Conservation (phyloP, 768 basidiomycete genomes). For the Amanita brunnescens region DNA sequence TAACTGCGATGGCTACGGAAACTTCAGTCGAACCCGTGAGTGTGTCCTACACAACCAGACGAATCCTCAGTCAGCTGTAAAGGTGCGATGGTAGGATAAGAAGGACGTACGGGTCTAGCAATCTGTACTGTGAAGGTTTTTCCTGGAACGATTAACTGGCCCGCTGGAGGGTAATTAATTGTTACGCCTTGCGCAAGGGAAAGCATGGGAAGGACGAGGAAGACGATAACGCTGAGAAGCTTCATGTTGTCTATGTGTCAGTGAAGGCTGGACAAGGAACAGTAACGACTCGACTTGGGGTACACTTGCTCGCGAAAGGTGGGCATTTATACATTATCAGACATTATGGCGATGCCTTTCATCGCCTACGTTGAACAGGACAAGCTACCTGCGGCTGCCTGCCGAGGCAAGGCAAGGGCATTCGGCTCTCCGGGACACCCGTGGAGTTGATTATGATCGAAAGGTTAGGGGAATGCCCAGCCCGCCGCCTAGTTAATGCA, state of each 20-base stretch:
- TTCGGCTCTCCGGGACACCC: too few species aligned
- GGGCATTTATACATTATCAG: too few species aligned
- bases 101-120: constrained; percentile 25
- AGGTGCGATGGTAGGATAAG: background rate
- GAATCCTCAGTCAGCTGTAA: background rate
- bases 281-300: too few species aligned
- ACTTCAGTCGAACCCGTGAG: constrained; percentile 34
- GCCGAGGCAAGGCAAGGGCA: too few species aligned
- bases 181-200: constrained; percentile 14
- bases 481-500: too few species aligned
- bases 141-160: constrained; percentile 19
- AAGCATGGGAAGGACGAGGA: constrained; percentile 7
- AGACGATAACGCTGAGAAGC: constrained; percentile 6
- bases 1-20: constrained; percentile 35
- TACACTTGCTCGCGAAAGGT: too few species aligned
- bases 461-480: too few species aligned
- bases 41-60: constrained; percentile 18
- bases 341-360: too few species aligned
- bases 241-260: constrained; percentile 5
- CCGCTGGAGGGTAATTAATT: constrained; percentile 24
- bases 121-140: constrained; percentile 25
- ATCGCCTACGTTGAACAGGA: too few species aligned
- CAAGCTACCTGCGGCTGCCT: too few species aligned
- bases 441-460: too few species aligned
- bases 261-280: too few species aligned